phyloP scores from a whole-genome alignment of 805 yeast species.

The Zygosaccharomyces rouxii region DNA sequence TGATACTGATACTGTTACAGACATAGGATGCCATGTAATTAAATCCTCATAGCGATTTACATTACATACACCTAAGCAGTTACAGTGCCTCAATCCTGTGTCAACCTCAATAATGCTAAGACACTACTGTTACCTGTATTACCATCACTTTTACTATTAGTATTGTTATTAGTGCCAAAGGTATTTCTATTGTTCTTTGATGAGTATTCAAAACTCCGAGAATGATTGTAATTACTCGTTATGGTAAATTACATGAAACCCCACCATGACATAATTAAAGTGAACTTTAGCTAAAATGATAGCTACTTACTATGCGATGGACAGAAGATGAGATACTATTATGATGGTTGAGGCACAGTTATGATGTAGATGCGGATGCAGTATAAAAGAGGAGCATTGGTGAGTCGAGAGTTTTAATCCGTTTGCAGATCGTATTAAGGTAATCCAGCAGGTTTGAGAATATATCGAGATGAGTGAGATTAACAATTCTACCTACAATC shows the following conservation, averaged over 20 bases:
- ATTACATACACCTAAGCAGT: background rate
- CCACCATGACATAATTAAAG: background rate
- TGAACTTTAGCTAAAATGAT: background rate
- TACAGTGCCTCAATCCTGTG: background rate
- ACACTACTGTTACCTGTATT: too few species aligned
- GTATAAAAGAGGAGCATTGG: background rate
- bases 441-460: background rate
- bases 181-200: background rate
- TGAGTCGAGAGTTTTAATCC: background rate
- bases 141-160: too few species aligned
- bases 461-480: slow-evolving; percentile 8
- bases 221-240: slow-evolving; percentile 21
- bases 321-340: background rate
- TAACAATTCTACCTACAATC: slow-evolving; percentile 26
- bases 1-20: background rate
- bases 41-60: background rate
- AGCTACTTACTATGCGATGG: background rate
- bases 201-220: background rate
- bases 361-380: background rate
- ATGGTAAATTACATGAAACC: slow-evolving; percentile 25
- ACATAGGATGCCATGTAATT: background rate
- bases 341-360: background rate
- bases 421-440: background rate
- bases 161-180: too few species aligned
- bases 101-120: too few species aligned